Percentiles rank a stretch among this genome's conserved stretches.
Evolutionary conservation across 257 asterid species (phyloP).

Genomic region (Lithospermum erythrorhizon): DNA sequence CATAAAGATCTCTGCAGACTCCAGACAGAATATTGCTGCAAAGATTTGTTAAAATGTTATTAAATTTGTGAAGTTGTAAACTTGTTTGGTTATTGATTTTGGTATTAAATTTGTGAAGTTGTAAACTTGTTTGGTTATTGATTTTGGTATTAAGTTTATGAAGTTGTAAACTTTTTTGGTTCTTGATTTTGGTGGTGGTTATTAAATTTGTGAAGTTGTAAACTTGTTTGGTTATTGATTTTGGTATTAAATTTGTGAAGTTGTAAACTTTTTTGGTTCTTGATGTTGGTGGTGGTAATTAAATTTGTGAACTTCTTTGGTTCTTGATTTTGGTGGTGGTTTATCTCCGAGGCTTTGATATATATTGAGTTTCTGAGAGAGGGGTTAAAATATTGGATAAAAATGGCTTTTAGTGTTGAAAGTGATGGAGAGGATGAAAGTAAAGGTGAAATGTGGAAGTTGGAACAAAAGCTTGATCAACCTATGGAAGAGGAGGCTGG

Average conservation of each 20-base stretch:
- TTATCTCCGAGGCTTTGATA: neutral
- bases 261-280: neutral
- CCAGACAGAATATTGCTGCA: neutral
- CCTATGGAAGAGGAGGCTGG: conserved; percentile 99
- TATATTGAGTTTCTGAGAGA: neutral
- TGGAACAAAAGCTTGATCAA: conserved; percentile 96
- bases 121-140: no score
- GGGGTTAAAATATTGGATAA: conserved; percentile 2
- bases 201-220: neutral
- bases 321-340: neutral
- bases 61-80: neutral
- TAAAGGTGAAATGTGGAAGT: conserved; percentile 89
- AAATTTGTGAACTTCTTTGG: neutral
- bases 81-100: neutral
- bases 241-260: neutral
- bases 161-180: no score
- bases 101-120: no score
- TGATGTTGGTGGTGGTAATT: no score
- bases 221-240: no score
- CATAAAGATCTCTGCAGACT: neutral
- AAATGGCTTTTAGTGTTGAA: conserved; percentile 44
- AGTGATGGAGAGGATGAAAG: conserved; percentile 42
- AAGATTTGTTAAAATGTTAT: neutral
- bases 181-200: neutral
- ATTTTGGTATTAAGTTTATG: no score